These are phyloP conservation scores for Ophiostoma australiae DNA, from an alignment of 2,329 filamentous ascomycete genomes.

Conservation along the genomic window DNA sequence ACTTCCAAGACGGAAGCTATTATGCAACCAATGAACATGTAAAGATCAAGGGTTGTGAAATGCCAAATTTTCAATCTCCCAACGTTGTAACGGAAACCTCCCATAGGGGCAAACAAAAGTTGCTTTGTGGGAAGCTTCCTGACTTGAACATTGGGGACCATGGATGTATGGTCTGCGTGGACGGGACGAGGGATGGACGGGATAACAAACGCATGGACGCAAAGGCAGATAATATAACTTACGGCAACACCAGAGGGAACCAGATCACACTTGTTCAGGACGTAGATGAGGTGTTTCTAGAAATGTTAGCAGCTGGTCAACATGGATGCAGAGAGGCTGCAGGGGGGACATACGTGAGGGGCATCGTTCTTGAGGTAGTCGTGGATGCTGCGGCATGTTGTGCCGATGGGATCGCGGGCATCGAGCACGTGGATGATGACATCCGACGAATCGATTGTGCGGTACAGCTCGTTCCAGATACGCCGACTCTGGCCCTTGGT, in stretches of 20 bases:
- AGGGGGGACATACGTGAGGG: conserved; percentile 51
- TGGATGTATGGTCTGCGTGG: conserved; percentile 30
- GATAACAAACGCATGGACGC: conserved; percentile 21
- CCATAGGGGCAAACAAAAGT: conserved; percentile 54
- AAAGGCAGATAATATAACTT: conserved; percentile 50
- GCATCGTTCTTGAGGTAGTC: conserved; percentile 92
- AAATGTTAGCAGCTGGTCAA: neutral
- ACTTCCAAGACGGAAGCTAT: conserved; percentile 84
- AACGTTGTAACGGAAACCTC: conserved; percentile 97
- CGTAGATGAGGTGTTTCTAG: conserved; percentile 79
- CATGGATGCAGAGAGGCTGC: fast-evolving
- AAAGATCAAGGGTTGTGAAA: conserved; percentile 63
- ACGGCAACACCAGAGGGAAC: conserved; percentile 90
- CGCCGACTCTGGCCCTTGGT: conserved; percentile 91
- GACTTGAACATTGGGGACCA: conserved; percentile 66
- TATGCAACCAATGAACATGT: conserved; percentile 60
- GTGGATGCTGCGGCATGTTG: conserved; percentile 81
- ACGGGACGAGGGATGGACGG: conserved; percentile 18
- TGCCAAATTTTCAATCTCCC: conserved; percentile 73
- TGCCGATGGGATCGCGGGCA: conserved; percentile 83
- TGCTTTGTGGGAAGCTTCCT: conserved; percentile 69
- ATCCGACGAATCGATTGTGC: conserved; percentile 87
- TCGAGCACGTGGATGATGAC: conserved; percentile 94
- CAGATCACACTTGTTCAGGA: conserved; percentile 87
- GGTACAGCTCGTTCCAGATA: conserved; percentile 84